Evolutionary conservation across 148 eudicot genomes (phyloP).

Genomic region (Fagopyrum homotropicum): DNA sequence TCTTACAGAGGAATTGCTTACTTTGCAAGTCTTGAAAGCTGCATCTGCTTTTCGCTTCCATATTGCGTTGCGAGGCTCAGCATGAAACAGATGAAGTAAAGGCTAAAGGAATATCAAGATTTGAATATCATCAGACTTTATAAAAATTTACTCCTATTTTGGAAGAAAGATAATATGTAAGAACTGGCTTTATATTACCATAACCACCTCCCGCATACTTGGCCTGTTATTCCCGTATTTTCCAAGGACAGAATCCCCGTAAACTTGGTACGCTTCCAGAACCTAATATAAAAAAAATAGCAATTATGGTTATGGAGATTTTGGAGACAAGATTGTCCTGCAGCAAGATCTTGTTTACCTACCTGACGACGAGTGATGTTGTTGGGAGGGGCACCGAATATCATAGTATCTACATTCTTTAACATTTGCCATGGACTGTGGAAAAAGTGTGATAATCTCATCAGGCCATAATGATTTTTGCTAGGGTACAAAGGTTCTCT

Average conservation of each 20-base stretch:
- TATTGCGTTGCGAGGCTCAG: constrained; percentile 70
- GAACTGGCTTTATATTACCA: constrained; percentile 31
- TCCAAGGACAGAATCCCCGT: constrained; percentile 74
- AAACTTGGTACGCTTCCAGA: constrained; percentile 68
- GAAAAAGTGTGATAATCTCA: constrained; percentile 18
- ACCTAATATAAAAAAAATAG: constrained; percentile 34
- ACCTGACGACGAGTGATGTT: constrained; percentile 83
- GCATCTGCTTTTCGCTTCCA: constrained; percentile 93
- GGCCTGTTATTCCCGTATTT: constrained; percentile 66
- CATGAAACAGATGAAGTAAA: constrained; percentile 66
- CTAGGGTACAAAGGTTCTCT: neutral
- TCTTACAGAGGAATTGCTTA: constrained; percentile 20
- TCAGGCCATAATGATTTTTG: neutral
- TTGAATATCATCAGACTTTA: neutral
- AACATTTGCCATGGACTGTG: constrained; percentile 77
- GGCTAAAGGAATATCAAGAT: constrained; percentile 45
- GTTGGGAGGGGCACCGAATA: constrained; percentile 73
- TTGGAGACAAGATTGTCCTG: neutral
- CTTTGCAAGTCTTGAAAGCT: constrained; percentile 74
- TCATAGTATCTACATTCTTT: constrained; percentile 61
- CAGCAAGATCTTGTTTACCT: neutral
- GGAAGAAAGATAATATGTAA: neutral
- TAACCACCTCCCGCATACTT: constrained; percentile 63
- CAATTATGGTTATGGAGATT: neutral
- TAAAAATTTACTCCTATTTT: neutral